Evolutionary conservation across 371 early-diverging fungal species (phyloP).

Genomic region (Lichtheimia corymbifera): DNA sequence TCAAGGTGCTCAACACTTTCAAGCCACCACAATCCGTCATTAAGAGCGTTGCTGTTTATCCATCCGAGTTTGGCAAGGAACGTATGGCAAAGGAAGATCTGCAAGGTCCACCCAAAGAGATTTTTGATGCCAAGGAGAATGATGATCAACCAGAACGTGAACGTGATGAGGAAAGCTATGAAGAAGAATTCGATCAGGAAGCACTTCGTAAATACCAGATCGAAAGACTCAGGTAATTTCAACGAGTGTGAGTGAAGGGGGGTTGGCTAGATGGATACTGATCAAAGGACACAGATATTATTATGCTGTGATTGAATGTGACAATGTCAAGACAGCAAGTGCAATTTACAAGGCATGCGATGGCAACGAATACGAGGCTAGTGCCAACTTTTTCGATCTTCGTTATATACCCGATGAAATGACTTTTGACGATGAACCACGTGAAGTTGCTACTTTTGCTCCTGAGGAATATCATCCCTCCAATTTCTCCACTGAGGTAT

Average conservation of each 20-base stretch:
- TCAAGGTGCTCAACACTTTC: conserved; percentile 85
- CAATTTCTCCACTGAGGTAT: conserved; percentile 78
- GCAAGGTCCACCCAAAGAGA: conserved; percentile 85
- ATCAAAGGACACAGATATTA: conserved; percentile 67
- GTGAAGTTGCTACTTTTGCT: conserved; percentile 69
- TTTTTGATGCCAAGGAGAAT: conserved; percentile 55
- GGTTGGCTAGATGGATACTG: not conserved
- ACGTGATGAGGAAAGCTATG: conserved; percentile 53
- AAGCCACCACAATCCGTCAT: conserved; percentile 79
- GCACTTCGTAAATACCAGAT: conserved; percentile 92
- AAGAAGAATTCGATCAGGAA: conserved; percentile 74
- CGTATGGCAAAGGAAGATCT: conserved; percentile 72
- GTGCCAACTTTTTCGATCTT: conserved; percentile 94
- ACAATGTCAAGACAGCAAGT: conserved; percentile 81
- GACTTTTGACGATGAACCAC: conserved; percentile 77
- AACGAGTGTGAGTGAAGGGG: not conserved
- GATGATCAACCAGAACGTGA: conserved; percentile 41
- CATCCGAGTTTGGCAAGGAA: conserved; percentile 96
- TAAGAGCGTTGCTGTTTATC: conserved; percentile 82
- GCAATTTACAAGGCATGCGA: conserved; percentile 87
- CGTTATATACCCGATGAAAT: conserved; percentile 96
- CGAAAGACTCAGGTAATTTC: conserved; percentile 72
- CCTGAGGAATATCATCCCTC: conserved; percentile 82
- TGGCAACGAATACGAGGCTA: conserved; percentile 92
- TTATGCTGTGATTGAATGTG: conserved; percentile 94